Conservation (phyloP, 1,284 basidiomycete genomes). For the Athelia sp. region DNA sequence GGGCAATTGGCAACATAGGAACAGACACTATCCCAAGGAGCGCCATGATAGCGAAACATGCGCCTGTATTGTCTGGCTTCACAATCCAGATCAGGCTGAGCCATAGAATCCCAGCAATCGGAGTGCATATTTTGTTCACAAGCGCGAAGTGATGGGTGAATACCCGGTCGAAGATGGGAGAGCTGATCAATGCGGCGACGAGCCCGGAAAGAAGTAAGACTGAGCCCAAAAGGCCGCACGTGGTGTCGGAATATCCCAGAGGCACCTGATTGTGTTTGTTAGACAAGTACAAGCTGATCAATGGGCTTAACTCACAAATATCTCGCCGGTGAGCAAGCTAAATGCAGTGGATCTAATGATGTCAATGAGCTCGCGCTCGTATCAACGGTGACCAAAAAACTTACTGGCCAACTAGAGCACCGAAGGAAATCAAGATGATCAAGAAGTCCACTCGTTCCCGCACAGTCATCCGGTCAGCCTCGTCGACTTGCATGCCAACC, state of each 20-base stretch:
- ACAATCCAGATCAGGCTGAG: constrained; percentile 41
- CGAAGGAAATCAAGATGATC: constrained; percentile 33
- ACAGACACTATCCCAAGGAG: constrained; percentile 34
- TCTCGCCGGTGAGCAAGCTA: constrained; percentile 30
- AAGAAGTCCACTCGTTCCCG: constrained; percentile 38
- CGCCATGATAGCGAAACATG: constrained; percentile 25
- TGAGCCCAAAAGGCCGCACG: constrained; percentile 37
- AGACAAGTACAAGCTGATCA: background rate
- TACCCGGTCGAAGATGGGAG: constrained; percentile 42
- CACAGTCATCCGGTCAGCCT: constrained; percentile 23
- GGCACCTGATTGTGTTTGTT: constrained; percentile 27
- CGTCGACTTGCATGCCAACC: constrained; percentile 20
- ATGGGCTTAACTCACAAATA: background rate
- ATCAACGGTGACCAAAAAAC: constrained; percentile 8
- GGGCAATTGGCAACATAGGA: constrained; percentile 38
- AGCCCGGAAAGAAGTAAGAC: constrained; percentile 35
- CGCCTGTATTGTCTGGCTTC: constrained; percentile 27
- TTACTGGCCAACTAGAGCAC: constrained; percentile 34
- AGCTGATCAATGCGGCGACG: constrained; percentile 31
- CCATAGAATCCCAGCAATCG: constrained; percentile 34
- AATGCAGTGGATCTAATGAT: constrained; percentile 15
- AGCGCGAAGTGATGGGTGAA: constrained; percentile 37
- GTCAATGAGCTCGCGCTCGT: background rate
- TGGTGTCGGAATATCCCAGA: constrained; percentile 37
- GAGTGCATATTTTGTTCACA: constrained; percentile 29